These are phyloP conservation scores for Aureobasidium sp. DNA, from an alignment of 2,329 filamentous ascomycete genomes.

Conservation along the genomic window DNA sequence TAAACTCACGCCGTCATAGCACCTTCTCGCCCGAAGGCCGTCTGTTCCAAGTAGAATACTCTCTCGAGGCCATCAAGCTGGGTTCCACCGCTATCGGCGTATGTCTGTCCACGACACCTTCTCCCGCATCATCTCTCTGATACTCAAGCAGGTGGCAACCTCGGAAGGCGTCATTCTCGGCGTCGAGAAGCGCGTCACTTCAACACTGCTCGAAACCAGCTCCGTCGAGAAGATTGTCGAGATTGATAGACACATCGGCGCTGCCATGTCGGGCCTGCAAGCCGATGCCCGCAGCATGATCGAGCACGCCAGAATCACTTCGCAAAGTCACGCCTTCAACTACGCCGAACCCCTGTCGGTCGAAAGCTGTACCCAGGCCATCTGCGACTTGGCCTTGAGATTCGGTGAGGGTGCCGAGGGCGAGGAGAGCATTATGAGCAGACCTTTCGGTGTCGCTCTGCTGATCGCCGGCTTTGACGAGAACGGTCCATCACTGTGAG, in stretches of 20 bases:
- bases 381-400: constrained; percentile 90
- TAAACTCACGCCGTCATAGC: constrained; percentile 43
- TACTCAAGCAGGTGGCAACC: constrained; percentile 61
- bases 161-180: constrained; percentile 92
- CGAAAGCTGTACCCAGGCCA: constrained; percentile 97
- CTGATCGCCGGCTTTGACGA: constrained; percentile 96
- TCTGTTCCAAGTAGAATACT: constrained; percentile 99
- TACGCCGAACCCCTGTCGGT: constrained; percentile 92
- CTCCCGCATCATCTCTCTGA: not conserved
- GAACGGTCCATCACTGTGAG: constrained; percentile 82
- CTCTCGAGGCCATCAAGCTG: constrained; percentile 98
- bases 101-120: constrained; percentile 28
- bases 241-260: constrained; percentile 97
- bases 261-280: constrained; percentile 96
- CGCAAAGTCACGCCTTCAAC: constrained; percentile 95
- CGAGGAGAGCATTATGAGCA: constrained; percentile 89
- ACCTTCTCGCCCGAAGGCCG: constrained; percentile 99
- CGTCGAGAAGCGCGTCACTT: constrained; percentile 98
- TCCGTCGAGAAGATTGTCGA: constrained; percentile 99
- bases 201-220: constrained; percentile 90
- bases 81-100: constrained; percentile 96
- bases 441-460: constrained; percentile 92
- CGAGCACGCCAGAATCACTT: constrained; percentile 95
- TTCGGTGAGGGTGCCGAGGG: constrained; percentile 97
- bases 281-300: constrained; percentile 97